Conservation (phyloP, 768 basidiomycete genomes). For the Kwoniella sp. region DNA sequence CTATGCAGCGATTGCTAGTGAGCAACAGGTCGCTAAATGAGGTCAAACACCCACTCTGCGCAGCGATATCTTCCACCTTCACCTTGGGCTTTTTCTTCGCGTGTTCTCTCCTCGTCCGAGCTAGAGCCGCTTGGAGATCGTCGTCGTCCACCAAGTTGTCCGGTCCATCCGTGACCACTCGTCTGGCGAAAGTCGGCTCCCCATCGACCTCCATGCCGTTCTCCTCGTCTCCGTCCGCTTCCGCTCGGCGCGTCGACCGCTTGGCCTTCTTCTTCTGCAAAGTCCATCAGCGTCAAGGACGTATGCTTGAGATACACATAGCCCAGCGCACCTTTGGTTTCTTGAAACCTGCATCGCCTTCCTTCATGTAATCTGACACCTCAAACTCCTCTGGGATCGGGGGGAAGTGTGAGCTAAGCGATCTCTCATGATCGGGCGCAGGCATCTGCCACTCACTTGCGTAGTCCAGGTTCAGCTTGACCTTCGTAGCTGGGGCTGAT, state of each 20-base stretch:
- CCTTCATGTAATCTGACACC: conserved; percentile 79
- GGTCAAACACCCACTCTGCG: conserved; percentile 56
- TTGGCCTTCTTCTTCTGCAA: conserved; percentile 82
- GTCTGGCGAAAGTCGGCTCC: conserved; percentile 58
- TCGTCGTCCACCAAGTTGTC: conserved; percentile 96
- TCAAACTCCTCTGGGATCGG: conserved; percentile 68
- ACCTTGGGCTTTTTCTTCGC: conserved; percentile 70
- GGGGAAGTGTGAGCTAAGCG: conserved; percentile 6
- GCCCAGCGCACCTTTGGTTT: conserved; percentile 68
- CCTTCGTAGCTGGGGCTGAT: conserved; percentile 60
- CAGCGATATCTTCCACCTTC: conserved; percentile 75
- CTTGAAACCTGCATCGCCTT: conserved; percentile 91
- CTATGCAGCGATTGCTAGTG: conserved; percentile 9
- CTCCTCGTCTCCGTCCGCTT: conserved; percentile 57
- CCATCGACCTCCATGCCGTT: conserved; percentile 73
- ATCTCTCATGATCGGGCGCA: background rate
- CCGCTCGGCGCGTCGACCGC: conserved; percentile 64
- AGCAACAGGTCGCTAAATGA: background rate
- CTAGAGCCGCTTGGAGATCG: conserved; percentile 88
- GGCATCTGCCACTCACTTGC: conserved; percentile 65
- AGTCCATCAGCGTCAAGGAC: background rate
- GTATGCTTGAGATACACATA: background rate
- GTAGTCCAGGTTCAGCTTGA: conserved; percentile 74
- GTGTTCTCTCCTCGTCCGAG: conserved; percentile 76
- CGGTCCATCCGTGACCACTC: conserved; percentile 68